Base-by-base conservation (phyloP, 176 grass and related monocot species). In the Phoenix roebelenii region DNA sequence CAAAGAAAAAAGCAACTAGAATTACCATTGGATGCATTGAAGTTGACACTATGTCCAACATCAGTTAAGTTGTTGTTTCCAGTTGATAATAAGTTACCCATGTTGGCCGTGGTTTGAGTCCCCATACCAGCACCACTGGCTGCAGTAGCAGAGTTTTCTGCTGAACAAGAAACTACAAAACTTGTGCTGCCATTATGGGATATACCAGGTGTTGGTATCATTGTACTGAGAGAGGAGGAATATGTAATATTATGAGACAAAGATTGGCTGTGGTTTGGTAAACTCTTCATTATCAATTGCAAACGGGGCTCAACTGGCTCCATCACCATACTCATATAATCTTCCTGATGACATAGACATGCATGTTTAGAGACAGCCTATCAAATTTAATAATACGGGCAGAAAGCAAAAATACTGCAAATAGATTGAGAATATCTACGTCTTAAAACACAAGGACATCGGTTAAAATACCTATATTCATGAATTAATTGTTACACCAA, bases 141-240 rank as follows among this genome's bases (percentile, higher is more conserved):
- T 24, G 82, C 35, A 76, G 76, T 54, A 15, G 65, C 55, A 58
- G 71, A 84, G 64, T 62, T 92, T 65, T 93, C 94, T 60, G 83
- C 67, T 65, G 44, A 61, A 68, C 76, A 80, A 57, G 88, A 49
- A 18, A 79, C 70, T 59, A 66, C 68, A 72, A 77, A 67, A 75
- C 74, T 93, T 75, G 61, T 85, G 69, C 63, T 68, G 15, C 69
- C 49, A 39, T 73, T 81, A 50, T 92, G 85, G 3, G 76, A 56
- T 55, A 98, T 93, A 66, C 94, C 88, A 72, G 94, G 94, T 15
- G 88, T 98, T 1, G 88, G 94, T 67, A 98, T 98, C 94, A 98
- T 98, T 24, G 82, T 83, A 32, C 84, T 71, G 74, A 72, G 76
- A 28, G 75, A 59, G 18, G 88, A 92, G 22, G 87, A 89, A 78